These are phyloP conservation scores for Hypoxylon lienhwacheense DNA, from an alignment of 495 filamentous ascomycete genomes.

Conservation along the genomic window DNA sequence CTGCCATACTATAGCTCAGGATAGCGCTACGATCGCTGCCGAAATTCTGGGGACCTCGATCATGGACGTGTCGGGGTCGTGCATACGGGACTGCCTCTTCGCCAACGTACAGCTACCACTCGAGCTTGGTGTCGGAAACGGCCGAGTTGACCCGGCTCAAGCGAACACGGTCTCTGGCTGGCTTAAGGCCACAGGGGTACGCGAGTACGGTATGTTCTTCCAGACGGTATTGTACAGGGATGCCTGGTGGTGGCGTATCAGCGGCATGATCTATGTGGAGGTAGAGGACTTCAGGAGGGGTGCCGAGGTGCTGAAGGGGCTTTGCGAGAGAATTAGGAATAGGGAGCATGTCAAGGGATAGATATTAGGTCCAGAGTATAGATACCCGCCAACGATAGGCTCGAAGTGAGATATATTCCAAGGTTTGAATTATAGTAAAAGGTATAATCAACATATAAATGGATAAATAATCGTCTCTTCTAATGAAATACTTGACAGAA, in stretches of 20 bases:
- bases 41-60: constrained; percentile 66
- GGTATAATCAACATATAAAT: no score
- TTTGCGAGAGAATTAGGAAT: constrained; percentile 58
- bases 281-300: constrained; percentile 67
- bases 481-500: no score
- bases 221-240: constrained; percentile 57
- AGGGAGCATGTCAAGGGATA: constrained; percentile 43
- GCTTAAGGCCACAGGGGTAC: constrained; percentile 22
- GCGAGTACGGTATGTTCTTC: constrained; percentile 30
- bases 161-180: constrained; percentile 16
- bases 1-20: constrained; percentile 53
- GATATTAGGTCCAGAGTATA: not conserved
- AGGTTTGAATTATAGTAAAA: no score
- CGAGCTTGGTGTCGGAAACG: constrained; percentile 30
- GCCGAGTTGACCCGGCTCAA: constrained; percentile 16
- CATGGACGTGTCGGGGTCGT: constrained; percentile 53
- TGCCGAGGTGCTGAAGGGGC: constrained; percentile 54
- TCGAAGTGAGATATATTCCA: no score
- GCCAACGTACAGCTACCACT: constrained; percentile 72
- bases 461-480: no score
- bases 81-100: constrained; percentile 50
- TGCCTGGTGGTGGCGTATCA: constrained; percentile 65
- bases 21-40: constrained; percentile 59
- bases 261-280: constrained; percentile 72
- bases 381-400: no score